Evolutionary conservation across 495 filamentous ascomycete genomes (phyloP).

Genomic region (Sordaria brevicollis): DNA sequence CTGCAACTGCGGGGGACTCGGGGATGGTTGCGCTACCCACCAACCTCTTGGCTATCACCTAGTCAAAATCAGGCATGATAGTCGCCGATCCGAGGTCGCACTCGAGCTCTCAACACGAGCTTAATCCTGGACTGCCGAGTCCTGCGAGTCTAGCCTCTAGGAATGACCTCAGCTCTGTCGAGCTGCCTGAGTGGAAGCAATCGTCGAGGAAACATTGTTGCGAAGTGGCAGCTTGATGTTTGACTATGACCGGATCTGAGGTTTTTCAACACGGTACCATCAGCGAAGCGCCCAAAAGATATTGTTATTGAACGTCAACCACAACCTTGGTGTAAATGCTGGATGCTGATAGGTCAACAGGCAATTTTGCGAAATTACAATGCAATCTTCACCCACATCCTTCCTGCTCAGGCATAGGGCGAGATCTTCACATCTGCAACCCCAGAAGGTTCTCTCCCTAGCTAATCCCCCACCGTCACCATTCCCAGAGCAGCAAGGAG

Average conservation of each 20-base stretch:
- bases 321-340: neutral
- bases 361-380: neutral
- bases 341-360: neutral
- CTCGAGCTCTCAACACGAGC: neutral
- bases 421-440: neutral
- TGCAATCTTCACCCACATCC: neutral
- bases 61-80: neutral
- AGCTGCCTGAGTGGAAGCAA: neutral
- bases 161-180: neutral
- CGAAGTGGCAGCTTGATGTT: neutral
- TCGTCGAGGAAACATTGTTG: neutral
- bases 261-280: neutral
- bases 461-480: neutral
- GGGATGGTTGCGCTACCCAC: neutral
- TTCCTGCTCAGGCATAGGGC: neutral
- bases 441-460: neutral
- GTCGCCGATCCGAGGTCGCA: neutral
- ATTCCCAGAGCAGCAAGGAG: neutral
- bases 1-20: neutral
- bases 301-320: neutral
- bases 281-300: neutral
- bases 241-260: too few species aligned
- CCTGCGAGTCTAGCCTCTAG: neutral
- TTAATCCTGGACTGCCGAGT: neutral
- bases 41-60: neutral